Evolutionary conservation across 148 eudicot species (phyloP).

Genomic region (Simmondsia chinensis): DNA sequence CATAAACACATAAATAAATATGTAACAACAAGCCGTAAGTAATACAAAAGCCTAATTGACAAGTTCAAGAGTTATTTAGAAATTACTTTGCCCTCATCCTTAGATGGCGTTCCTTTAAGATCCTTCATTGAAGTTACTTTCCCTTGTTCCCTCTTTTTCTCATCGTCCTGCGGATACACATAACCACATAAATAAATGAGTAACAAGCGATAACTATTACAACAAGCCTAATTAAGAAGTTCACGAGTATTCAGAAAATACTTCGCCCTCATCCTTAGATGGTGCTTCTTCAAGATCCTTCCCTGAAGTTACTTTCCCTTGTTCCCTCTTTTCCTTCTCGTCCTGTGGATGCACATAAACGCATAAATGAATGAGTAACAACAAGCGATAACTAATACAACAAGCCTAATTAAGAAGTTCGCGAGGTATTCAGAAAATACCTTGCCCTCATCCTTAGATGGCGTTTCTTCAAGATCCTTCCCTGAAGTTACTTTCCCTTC

Average conservation of each 20-base stretch:
- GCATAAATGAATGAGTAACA: no score
- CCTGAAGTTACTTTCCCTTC: conserved; percentile 14
- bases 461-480: conserved; percentile 18
- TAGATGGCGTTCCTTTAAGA: conserved; percentile 10
- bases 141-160: conserved; percentile 15
- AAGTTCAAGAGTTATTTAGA: background rate
- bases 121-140: conserved; percentile 20
- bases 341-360: conserved; percentile 7
- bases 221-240: background rate
- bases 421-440: no score
- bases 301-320: conserved; percentile 13
- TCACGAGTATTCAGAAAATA: conserved; percentile 10
- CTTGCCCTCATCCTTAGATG: conserved; percentile 20
- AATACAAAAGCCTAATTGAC: background rate
- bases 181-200: background rate
- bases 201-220: no score
- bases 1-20: background rate
- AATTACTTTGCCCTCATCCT: conserved; percentile 34
- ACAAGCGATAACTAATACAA: no score
- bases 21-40: background rate
- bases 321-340: conserved; percentile 14
- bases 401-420: no score
- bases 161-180: conserved; percentile 10
- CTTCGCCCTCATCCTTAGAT: conserved; percentile 27
- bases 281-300: conserved; percentile 17